Base-by-base conservation (phyloP, 768 basidiomycete species). In the Lactarius evosmus region DNA sequence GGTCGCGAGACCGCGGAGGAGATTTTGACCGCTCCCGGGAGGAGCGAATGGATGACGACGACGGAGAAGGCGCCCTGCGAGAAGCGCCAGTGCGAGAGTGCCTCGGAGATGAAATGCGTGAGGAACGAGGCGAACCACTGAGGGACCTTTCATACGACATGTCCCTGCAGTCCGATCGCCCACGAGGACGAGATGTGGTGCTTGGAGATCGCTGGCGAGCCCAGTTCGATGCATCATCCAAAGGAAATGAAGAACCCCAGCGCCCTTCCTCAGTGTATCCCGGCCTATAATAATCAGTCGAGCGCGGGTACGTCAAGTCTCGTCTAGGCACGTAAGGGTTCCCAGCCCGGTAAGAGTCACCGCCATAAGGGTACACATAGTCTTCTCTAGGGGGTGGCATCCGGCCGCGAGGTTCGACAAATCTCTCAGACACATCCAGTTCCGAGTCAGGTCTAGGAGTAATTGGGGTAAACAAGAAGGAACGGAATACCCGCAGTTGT, bases 251-350 rank as follows among this genome's bases (percentile, higher is more conserved):
- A 27, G 72, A 59, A 25, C 62, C n/a, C 72, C 77, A 69, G 50
- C 75, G 63, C 30, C 76, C 74, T 61, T 74, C 75, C 16, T 65
- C 66, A 33, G 75, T 64, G 62, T 81, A 80, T 41, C 70, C 71
- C 27, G 84, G 85, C 61, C 85, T 76, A 68, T 88, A 86, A 7
- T 78, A 79, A 70, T 88, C 80, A 54, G 71, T 22, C 25, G 71
- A 69, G 16, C 73, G 77, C 57, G 68, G 71, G 66, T 74, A 71
- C 29, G 78, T 72, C 54, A 75, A 75, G 8, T 75, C 68, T 44
- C 82, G 79, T 66, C 79, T 76, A 53, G 78, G 74, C 55, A 69
- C 72, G 61, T 76, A 75, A 44, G 76, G 52, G 44, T 62, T 29
- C 7, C 75, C 66, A 52, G 71, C 62, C 56, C 83, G 82, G 53